phyloP scores from a whole-genome alignment of 1,284 basidiomycete genomes.

The Heliocybe sulcata region DNA sequence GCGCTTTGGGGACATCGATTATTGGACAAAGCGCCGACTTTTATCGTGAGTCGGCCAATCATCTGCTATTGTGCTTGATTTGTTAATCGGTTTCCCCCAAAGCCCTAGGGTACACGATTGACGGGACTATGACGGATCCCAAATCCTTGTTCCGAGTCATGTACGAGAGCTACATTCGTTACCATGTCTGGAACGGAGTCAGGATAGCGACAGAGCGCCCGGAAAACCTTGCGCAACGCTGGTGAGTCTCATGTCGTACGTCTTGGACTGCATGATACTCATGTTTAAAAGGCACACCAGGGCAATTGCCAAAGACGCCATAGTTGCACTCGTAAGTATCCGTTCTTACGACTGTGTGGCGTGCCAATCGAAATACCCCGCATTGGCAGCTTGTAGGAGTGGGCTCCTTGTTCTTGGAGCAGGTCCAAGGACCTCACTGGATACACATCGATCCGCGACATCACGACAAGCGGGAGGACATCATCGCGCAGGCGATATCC shows the following conservation, averaged over 20 bases:
- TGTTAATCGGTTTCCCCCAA: not conserved
- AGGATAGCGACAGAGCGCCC: slow-evolving; percentile 26
- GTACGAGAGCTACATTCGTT: slow-evolving; percentile 21
- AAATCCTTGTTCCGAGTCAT: slow-evolving; percentile 19
- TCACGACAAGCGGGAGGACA: slow-evolving; percentile 23
- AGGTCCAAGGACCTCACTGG: slow-evolving; percentile 37
- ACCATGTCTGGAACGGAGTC: slow-evolving; percentile 37
- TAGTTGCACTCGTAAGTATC: slow-evolving; percentile 1
- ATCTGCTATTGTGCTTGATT: not conserved
- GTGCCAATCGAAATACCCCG: not conserved
- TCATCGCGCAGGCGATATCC: slow-evolving; percentile 33
- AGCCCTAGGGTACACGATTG: slow-evolving; percentile 26
- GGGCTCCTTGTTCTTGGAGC: slow-evolving; percentile 32
- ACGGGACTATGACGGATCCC: slow-evolving; percentile 31
- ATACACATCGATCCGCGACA: slow-evolving; percentile 43
- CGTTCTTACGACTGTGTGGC: slow-evolving; percentile 4
- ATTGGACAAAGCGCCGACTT: not conserved
- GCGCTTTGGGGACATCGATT: not conserved
- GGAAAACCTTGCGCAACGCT: slow-evolving; percentile 14
- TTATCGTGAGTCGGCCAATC: not conserved
- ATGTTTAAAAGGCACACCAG: slow-evolving; percentile 6
- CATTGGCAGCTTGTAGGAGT: slow-evolving; percentile 51
- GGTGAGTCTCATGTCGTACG: not conserved
- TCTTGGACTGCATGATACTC: slow-evolving; percentile 6
- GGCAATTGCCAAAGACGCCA: slow-evolving; percentile 5